Evolutionary conservation across 2,329 filamentous ascomycete genomes (phyloP), one percentile per base, ranked within the genome.

Genomic region (Fusarium longipes): DNA sequence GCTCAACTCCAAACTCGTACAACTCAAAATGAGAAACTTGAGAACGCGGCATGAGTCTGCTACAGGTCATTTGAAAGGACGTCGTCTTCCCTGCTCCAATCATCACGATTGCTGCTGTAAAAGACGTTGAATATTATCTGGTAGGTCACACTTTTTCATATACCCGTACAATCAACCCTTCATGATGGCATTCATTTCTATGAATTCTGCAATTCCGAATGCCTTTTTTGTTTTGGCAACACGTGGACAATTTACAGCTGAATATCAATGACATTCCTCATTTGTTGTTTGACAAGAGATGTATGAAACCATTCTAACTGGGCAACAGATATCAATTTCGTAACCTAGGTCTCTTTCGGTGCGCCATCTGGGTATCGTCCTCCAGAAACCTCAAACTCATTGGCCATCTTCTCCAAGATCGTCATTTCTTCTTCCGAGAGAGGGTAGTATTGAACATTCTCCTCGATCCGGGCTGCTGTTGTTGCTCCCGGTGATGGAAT

Each of bases 401-500:
- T 77, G 25, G 88, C 71, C 12, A 86, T 80, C 9, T 74, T 72
- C 36, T 85, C 81, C 39, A 89, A 82, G 61, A 80, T 78, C 8
- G 73, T 75, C 75, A 86, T 75, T 63, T 89, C 87, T 15, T 81
- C 81, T 8, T 83, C 80, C 1, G 77, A 83, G 29, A 89, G 75
- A 1, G 80, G 77, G 7, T 87, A 77, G 32, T 79, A 61, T 60
- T 81, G 81, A 14, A 81, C 77, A 68, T 92, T 92, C 81, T 92
- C 89, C n/a, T 80, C 70, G 5, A 91, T 82, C 18, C 88, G 82
- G n/a, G 78, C 80, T 12, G 76, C 77, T 2, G 82, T 86, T 1
- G 86, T 88, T 11, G 89, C 84, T 14, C 89, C 89, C 0, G 89
- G 90, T 65, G 91, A 90, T 3, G 89, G 89, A 57, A 92, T 85